Evolutionary conservation across 306 rosid species (phyloP).

Genomic region (Inga leiocalycina): DNA sequence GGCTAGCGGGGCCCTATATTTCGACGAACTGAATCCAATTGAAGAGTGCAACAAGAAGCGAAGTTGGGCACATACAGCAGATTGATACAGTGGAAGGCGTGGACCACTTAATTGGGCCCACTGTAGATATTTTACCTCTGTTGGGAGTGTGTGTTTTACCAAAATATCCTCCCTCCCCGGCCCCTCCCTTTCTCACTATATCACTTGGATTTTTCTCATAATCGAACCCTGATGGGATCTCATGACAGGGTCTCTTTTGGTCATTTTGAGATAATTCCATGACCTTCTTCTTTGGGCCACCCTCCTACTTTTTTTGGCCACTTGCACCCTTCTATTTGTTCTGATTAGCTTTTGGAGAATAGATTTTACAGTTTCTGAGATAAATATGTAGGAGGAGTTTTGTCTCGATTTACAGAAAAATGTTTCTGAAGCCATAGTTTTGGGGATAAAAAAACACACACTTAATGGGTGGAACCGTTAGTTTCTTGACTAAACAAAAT

Average conservation of each 20-base stretch:
- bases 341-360: no score
- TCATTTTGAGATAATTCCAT: slow-evolving; percentile 18
- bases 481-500: neutral
- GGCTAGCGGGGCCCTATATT: neutral
- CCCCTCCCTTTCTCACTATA: neutral
- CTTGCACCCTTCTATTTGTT: no score
- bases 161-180: slow-evolving; percentile 21
- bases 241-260: slow-evolving; percentile 27
- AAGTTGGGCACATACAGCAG: slow-evolving; percentile 29
- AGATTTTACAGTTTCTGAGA: no score
- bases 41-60: slow-evolving; percentile 12
- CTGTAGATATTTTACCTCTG: neutral
- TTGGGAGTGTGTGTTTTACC: neutral
- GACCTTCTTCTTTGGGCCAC: neutral
- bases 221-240: neutral
- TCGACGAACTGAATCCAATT: slow-evolving; percentile 16
- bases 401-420: no score
- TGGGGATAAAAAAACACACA: no score
- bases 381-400: no score
- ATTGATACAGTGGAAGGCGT: neutral
- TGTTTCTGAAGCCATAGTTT: no score
- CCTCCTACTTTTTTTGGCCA: neutral
- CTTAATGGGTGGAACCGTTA: neutral
- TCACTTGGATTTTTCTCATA: slow-evolving; percentile 1
- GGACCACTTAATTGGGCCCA: neutral